phyloP scores from a whole-genome alignment of 345 rosid genomes.

The Balakata baccata region DNA sequence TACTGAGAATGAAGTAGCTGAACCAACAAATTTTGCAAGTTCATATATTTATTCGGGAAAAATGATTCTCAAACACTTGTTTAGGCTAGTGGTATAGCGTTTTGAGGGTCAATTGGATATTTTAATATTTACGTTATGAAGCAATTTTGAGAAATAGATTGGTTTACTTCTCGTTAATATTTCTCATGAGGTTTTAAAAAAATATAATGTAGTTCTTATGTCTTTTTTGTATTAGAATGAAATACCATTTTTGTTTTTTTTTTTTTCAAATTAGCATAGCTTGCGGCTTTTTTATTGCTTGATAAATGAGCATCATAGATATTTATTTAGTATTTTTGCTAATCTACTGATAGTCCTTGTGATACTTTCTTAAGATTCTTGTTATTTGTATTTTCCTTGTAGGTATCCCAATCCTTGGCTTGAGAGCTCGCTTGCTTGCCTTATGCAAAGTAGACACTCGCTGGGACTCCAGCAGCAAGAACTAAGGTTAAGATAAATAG shows the following conservation, averaged over 20 bases:
- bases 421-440: not conserved
- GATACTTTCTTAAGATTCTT: not conserved
- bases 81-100: no score
- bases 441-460: not conserved
- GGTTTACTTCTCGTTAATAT: not conserved
- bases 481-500: not conserved
- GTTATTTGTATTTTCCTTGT: not conserved
- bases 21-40: not conserved
- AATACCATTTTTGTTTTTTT: not conserved
- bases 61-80: not conserved
- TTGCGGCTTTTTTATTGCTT: not conserved
- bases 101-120: no score
- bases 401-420: not conserved
- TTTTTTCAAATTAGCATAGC: not conserved
- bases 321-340: not conserved
- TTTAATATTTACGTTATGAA: not conserved
- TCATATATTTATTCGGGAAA: not conserved
- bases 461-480: not conserved
- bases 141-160: no score
- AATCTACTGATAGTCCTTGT: not conserved
- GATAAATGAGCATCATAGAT: not conserved
- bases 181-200: not conserved
- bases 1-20: not conserved
- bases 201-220: not conserved
- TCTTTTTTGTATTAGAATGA: not conserved